Evolutionary conservation across 805 yeast genomes (phyloP).

Genomic region (Lipomyces orientalis): DNA sequence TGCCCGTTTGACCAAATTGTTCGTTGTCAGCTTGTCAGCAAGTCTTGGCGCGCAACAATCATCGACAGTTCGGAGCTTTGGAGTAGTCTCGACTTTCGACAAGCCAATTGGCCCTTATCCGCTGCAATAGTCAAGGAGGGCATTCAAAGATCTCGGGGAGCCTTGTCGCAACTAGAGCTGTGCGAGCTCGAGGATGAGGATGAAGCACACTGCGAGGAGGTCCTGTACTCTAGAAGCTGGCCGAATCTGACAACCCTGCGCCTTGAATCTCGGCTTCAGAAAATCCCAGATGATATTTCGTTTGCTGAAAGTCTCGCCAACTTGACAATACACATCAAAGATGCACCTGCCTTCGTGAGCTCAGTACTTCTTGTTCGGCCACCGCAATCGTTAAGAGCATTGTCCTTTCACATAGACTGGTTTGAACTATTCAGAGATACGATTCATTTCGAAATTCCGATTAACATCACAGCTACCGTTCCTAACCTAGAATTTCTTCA

Average conservation of each 20-base stretch:
- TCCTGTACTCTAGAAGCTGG: background rate
- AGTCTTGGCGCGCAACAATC: slow-evolving; percentile 19
- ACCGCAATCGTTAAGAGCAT: background rate
- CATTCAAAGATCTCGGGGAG: background rate
- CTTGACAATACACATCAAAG: slow-evolving; percentile 18
- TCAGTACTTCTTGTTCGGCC: slow-evolving; percentile 2
- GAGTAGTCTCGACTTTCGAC: slow-evolving; percentile 14
- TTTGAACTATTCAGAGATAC: slow-evolving; percentile 23
- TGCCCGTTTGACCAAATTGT: slow-evolving; percentile 17
- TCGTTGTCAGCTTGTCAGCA: slow-evolving; percentile 14
- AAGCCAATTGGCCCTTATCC: background rate
- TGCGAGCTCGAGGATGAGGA: background rate
- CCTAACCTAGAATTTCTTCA: slow-evolving; percentile 18
- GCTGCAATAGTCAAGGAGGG: background rate
- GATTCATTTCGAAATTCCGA: slow-evolving; percentile 17
- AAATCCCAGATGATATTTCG: background rate
- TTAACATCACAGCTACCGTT: background rate
- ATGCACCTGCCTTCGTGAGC: slow-evolving; percentile 18
- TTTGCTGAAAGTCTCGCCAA: background rate
- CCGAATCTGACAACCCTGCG: background rate
- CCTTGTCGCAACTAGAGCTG: background rate
- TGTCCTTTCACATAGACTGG: slow-evolving; percentile 26
- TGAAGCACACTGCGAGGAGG: background rate
- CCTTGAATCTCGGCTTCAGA: background rate
- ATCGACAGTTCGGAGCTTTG: slow-evolving; percentile 17